phyloP scores from a whole-genome alignment of 1,139 yeast genomes.

The Kodamaea fungicola region DNA sequence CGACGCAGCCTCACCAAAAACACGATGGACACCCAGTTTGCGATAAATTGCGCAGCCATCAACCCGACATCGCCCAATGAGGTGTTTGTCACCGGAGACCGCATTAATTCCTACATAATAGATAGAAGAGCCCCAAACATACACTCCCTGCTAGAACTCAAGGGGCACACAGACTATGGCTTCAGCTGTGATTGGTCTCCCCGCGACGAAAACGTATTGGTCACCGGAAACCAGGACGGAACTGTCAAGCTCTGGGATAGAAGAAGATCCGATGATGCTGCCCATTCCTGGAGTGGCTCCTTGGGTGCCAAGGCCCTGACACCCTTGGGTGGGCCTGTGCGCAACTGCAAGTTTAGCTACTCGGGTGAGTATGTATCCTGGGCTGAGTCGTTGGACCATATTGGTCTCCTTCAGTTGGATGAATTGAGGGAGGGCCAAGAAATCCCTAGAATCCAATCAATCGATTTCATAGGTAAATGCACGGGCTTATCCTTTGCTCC shows the following conservation, averaged over 20 bases:
- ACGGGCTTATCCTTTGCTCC: conserved; percentile 53
- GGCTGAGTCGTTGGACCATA: conserved; percentile 62
- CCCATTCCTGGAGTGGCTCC: conserved; percentile 36
- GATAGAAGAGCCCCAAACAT: conserved; percentile 34
- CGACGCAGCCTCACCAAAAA: conserved; percentile 3
- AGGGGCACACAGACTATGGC: conserved; percentile 54
- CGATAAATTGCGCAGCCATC: conserved; percentile 50
- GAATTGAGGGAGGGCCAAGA: conserved; percentile 20
- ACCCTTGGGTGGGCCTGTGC: conserved; percentile 43
- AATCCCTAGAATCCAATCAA: conserved; percentile 40
- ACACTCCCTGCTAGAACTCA: conserved; percentile 16
- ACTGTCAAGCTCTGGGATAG: conserved; percentile 56
- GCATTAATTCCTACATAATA: conserved; percentile 36
- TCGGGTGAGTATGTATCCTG: conserved; percentile 47
- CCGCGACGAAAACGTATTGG: conserved; percentile 36
- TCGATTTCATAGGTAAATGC: conserved; percentile 57
- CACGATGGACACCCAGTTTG: conserved; percentile 33
- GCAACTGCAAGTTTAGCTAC: conserved; percentile 51
- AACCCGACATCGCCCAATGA: conserved; percentile 34
- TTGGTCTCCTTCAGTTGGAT: conserved; percentile 44
- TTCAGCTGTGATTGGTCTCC: conserved; percentile 62
- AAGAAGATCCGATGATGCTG: conserved; percentile 24
- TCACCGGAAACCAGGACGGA: conserved; percentile 63
- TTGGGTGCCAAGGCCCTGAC: conserved; percentile 21
- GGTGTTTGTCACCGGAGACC: conserved; percentile 51